These are phyloP conservation scores for Deinandra increscens DNA, from an alignment of 129 eudicot genomes.

Conservation along the genomic window DNA sequence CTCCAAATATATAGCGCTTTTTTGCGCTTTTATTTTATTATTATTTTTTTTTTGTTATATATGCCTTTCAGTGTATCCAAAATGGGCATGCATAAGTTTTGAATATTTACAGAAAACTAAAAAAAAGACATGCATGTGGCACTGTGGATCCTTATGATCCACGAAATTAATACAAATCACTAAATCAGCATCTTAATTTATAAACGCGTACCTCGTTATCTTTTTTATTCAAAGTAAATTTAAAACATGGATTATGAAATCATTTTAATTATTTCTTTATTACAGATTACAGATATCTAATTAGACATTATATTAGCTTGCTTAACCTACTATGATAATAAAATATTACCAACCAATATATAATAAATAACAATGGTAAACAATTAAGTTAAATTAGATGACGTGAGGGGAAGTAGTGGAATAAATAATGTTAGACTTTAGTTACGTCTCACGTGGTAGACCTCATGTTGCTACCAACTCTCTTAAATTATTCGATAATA, in stretches of 20 bases:
- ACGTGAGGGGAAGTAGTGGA: conserved; percentile 13
- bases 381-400: background rate
- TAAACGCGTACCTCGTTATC: background rate
- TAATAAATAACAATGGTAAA: background rate
- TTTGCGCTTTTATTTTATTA: background rate
- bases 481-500: background rate
- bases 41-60: background rate
- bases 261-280: background rate
- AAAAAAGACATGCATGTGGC: background rate
- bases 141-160: background rate
- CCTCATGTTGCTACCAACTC: conserved; percentile 24
- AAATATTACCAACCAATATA: background rate
- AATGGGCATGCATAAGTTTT: background rate
- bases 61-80: background rate
- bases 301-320: background rate
- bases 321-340: background rate
- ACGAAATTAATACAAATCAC: background rate
- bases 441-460: conserved; percentile 27
- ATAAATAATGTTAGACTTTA: conserved; percentile 13
- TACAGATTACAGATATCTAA: background rate
- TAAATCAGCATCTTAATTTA: background rate
- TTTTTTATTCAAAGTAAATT: background rate
- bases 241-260: background rate
- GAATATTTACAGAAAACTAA: background rate
- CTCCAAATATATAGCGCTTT: no score